phyloP scores from a whole-genome alignment of 2,329 filamentous ascomycete genomes.

The Lasiodiplodia sp. region DNA sequence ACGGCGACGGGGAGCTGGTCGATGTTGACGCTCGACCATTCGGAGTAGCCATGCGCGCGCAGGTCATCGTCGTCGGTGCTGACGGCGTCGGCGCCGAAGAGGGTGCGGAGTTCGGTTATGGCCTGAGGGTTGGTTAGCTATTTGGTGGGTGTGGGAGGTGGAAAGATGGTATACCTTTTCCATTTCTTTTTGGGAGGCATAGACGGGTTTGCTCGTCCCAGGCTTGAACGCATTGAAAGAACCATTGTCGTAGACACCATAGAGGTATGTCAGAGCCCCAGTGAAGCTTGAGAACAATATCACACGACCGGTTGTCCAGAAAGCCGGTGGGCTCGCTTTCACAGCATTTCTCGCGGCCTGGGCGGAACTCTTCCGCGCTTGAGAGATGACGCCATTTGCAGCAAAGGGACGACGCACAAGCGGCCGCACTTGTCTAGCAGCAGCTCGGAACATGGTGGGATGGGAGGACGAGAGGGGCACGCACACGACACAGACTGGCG shows the following conservation, averaged over 20 bases:
- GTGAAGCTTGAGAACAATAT: conserved; percentile 58
- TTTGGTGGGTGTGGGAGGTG: background rate
- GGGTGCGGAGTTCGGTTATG: conserved; percentile 60
- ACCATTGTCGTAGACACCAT: conserved; percentile 54
- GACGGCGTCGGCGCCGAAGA: conserved; percentile 65
- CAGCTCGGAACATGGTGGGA: conserved; percentile 44
- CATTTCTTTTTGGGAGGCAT: conserved; percentile 60
- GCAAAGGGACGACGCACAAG: conserved; percentile 34
- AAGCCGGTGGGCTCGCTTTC: conserved; percentile 40
- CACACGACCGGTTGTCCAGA: conserved; percentile 58
- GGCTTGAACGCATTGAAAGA: conserved; percentile 40
- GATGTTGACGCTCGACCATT: conserved; percentile 74
- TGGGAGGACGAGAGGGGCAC: conserved; percentile 34
- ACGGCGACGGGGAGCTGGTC: conserved; percentile 69
- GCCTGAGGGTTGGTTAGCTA: conserved; percentile 50
- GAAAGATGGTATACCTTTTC: conserved; percentile 51
- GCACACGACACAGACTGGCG: conserved; percentile 31
- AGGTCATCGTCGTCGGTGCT: conserved; percentile 70
- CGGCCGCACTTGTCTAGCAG: conserved; percentile 34
- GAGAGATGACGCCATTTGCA: conserved; percentile 39
- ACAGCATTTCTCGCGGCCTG: conserved; percentile 37
- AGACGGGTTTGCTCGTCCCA: conserved; percentile 45
- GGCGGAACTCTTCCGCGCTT: conserved; percentile 39
- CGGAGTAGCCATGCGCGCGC: conserved; percentile 70
- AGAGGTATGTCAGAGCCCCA: conserved; percentile 60